Percentiles rank a stretch among this genome's conserved stretches.
Conservation (phyloP, 345 rosid genomes). For the Moricandia arvensis region DNA sequence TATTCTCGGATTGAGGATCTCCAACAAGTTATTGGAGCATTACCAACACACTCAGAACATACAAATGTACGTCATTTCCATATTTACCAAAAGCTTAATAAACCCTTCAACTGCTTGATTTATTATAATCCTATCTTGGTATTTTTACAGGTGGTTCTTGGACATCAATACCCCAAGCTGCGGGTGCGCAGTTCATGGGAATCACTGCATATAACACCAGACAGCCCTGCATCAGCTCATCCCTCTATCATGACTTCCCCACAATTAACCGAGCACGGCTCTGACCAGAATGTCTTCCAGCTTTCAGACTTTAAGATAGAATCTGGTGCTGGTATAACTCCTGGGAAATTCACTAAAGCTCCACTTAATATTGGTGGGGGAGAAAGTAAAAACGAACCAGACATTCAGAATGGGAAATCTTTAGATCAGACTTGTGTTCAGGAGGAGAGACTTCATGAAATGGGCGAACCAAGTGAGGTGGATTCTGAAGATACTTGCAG, state of each 20-base stretch:
- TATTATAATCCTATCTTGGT: slow-evolving; percentile 3
- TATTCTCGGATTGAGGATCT: slow-evolving; percentile 62
- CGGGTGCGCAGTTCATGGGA: slow-evolving; percentile 67
- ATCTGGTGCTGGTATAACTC: slow-evolving; percentile 32
- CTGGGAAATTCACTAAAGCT: slow-evolving; percentile 30
- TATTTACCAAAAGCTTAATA: not conserved
- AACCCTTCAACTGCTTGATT: slow-evolving; percentile 12
- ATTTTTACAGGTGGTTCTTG: slow-evolving; percentile 50
- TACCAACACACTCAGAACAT: slow-evolving; percentile 43
- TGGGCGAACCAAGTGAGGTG: slow-evolving; percentile 42
- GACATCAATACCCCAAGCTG: slow-evolving; percentile 63
- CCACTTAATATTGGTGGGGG: slow-evolving; percentile 25
- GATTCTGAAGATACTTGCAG: slow-evolving; percentile 50
- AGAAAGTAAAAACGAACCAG: slow-evolving; percentile 24
- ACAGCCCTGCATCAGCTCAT: slow-evolving; percentile 42
- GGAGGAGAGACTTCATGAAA: slow-evolving; percentile 39
- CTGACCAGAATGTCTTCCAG: slow-evolving; percentile 55
- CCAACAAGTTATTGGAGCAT: slow-evolving; percentile 39
- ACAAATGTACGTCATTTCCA: slow-evolving; percentile 10
- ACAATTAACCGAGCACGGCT: slow-evolving; percentile 57
- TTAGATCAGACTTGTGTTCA: slow-evolving; percentile 36
- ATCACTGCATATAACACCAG: slow-evolving; percentile 44
- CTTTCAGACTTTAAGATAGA: slow-evolving; percentile 52
- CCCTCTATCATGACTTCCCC: slow-evolving; percentile 48
- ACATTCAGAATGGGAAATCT: slow-evolving; percentile 36